phyloP scores from a whole-genome alignment of 139 green algal genomes.

The Haematococcus sp. region DNA sequence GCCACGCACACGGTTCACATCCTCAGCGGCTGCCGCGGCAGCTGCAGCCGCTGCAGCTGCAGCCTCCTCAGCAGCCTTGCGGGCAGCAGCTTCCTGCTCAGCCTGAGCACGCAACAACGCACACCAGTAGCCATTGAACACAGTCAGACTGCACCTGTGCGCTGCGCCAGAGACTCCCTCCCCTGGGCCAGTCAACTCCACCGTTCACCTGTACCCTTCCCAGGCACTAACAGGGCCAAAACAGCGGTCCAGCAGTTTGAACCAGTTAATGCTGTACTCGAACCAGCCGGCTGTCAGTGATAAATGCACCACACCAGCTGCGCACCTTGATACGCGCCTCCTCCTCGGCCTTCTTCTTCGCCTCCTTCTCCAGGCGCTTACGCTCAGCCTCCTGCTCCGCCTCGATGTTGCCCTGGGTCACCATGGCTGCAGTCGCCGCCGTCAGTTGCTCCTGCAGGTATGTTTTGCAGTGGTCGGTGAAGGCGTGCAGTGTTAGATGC shows the following conservation, averaged over 20 bases:
- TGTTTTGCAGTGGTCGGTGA: too few relatives aligned
- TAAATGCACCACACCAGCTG: neutral
- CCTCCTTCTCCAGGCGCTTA: constrained; percentile 50
- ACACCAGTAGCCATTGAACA: too few relatives aligned
- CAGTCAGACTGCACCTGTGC: too few relatives aligned
- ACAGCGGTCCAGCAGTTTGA: too few relatives aligned
- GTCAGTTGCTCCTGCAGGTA: constrained; percentile 84
- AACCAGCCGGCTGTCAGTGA: neutral
- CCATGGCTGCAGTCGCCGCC: constrained; percentile 77
- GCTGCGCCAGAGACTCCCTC: too few relatives aligned
- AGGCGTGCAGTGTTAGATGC: too few relatives aligned
- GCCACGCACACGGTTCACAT: constrained; percentile 29
- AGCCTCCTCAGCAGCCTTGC: constrained; percentile 6
- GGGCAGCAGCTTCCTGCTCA: constrained; percentile 8
- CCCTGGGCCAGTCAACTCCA: too few relatives aligned
- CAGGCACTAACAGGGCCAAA: too few relatives aligned
- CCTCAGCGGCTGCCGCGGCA: constrained; percentile 17
- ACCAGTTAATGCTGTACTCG: neutral
- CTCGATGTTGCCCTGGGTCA: constrained; percentile 85
- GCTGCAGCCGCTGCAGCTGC: constrained; percentile 26
- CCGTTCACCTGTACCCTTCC: too few relatives aligned
- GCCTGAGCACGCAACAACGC: too few relatives aligned
- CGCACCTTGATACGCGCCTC: constrained; percentile 20
- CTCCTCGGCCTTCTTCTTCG: constrained; percentile 40
- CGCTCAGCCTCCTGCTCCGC: constrained; percentile 60